phyloP scores from a whole-genome alignment of 495 filamentous ascomycete species.

The Lasiosphaeriaceae sp. region DNA sequence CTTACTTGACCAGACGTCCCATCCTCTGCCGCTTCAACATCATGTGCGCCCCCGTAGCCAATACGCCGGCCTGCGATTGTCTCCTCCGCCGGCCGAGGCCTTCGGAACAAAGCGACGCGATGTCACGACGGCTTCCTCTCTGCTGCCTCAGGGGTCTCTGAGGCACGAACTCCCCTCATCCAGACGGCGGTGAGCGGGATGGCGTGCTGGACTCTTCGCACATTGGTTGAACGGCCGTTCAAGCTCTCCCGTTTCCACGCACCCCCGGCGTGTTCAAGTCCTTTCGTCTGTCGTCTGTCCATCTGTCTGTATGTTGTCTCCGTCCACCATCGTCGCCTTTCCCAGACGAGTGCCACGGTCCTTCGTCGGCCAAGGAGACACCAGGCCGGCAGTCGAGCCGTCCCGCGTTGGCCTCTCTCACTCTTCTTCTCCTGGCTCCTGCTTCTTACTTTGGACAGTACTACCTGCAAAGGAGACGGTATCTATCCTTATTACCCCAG shows the following conservation, averaged over 20 bases:
- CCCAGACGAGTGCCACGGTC: not conserved
- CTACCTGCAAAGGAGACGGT: not conserved
- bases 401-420: constrained; percentile 15
- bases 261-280: not conserved
- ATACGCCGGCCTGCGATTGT: constrained; percentile 2
- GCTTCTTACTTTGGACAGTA: constrained; percentile 3
- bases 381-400: constrained; percentile 22
- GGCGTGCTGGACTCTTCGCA: not conserved
- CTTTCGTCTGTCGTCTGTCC: too few species aligned
- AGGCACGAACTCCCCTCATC: constrained; percentile 1
- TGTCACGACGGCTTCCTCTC: constrained; percentile 18
- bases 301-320: too few species aligned
- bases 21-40: constrained; percentile 19
- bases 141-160: not conserved
- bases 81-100: not conserved
- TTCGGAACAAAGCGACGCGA: constrained; percentile 5
- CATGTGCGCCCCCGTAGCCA: constrained; percentile 14
- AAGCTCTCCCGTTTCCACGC: not conserved
- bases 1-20: constrained; percentile 11
- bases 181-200: constrained; percentile 8
- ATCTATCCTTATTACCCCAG: constrained; percentile 2
- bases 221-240: not conserved
- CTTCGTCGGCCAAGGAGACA: not conserved
- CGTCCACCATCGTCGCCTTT: not conserved
- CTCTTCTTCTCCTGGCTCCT: constrained; percentile 10